These are phyloP conservation scores for Nicotiana otophora DNA, from an alignment of 257 asterid genomes.

Conservation along the genomic window DNA sequence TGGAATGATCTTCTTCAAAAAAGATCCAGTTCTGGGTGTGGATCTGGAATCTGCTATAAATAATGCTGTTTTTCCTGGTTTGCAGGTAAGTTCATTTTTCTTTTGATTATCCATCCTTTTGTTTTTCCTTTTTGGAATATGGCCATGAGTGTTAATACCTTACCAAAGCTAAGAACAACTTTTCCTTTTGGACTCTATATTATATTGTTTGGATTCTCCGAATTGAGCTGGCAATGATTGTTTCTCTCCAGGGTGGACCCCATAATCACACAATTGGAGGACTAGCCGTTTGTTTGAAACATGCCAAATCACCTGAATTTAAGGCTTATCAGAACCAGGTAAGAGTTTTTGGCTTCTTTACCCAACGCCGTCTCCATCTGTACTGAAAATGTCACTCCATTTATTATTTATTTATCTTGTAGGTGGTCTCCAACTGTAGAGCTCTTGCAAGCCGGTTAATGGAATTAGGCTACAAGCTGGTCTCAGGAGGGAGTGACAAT, in stretches of 20 bases:
- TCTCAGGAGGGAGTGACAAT: slow-evolving; percentile 96
- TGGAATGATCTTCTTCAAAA: slow-evolving; percentile 94
- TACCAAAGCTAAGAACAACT: background rate
- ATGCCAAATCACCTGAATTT: slow-evolving; percentile 73
- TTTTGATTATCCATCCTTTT: background rate
- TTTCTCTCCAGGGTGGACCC: slow-evolving; percentile 70
- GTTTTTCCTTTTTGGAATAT: background rate
- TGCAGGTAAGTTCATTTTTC: slow-evolving; percentile 52
- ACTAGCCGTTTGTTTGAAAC: slow-evolving; percentile 74
- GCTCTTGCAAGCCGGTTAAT: slow-evolving; percentile 70
- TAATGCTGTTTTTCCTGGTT: slow-evolving; percentile 86
- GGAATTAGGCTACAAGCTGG: slow-evolving; percentile 82
- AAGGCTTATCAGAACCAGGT: slow-evolving; percentile 80
- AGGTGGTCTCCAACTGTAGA: slow-evolving; percentile 86
- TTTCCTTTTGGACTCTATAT: background rate
- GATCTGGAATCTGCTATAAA: slow-evolving; percentile 81
- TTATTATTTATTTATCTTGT: background rate
- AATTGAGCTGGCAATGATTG: background rate
- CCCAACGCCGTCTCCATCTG: background rate
- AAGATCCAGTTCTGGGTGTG: slow-evolving; percentile 72
- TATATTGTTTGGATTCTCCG: background rate
- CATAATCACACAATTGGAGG: slow-evolving; percentile 95
- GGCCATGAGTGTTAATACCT: background rate
- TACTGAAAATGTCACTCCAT: background rate
- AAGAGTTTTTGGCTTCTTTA: slow-evolving; percentile 7